Conservation (phyloP, 495 filamentous ascomycete species). For the Tuber aestivum region DNA sequence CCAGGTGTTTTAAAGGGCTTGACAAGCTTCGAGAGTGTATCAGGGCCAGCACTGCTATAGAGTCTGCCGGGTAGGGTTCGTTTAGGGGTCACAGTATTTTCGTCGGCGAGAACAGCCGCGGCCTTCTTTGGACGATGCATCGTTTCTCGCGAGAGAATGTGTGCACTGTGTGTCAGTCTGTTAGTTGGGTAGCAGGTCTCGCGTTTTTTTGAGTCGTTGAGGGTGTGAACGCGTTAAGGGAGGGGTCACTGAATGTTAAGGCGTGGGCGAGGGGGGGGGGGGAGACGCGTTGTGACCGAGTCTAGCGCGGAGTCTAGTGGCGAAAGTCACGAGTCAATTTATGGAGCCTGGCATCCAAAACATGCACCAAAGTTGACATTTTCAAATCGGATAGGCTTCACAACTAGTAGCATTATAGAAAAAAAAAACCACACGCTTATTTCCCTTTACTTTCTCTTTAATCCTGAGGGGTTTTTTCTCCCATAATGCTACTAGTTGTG, state of each 20-base stretch:
- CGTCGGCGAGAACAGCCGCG: conserved; percentile 16
- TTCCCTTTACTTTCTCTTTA: too few relatives aligned
- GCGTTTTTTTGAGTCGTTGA: background rate
- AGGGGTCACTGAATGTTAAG: background rate
- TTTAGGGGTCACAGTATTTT: conserved; percentile 34
- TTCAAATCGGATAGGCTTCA: too few relatives aligned
- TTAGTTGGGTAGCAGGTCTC: background rate
- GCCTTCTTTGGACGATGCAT: conserved; percentile 27
- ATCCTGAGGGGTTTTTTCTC: too few relatives aligned
- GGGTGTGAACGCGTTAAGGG: background rate
- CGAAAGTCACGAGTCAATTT: background rate
- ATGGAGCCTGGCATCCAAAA: too few relatives aligned
- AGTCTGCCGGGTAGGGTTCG: conserved; percentile 27
- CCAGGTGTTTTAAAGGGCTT: conserved; percentile 94
- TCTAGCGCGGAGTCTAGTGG: background rate
- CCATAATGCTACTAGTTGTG: too few relatives aligned
- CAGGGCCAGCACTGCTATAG: conserved; percentile 39
- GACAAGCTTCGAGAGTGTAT: conserved; percentile 63
- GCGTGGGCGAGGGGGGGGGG: background rate
- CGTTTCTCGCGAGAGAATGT: background rate
- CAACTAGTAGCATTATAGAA: too few relatives aligned
- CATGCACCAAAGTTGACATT: too few relatives aligned
- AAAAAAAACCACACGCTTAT: too few relatives aligned
- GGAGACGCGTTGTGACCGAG: background rate
- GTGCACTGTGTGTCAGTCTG: background rate